These are phyloP conservation scores for Beta lomatogona DNA, from an alignment of 179 eudicot genomes.

Conservation along the genomic window DNA sequence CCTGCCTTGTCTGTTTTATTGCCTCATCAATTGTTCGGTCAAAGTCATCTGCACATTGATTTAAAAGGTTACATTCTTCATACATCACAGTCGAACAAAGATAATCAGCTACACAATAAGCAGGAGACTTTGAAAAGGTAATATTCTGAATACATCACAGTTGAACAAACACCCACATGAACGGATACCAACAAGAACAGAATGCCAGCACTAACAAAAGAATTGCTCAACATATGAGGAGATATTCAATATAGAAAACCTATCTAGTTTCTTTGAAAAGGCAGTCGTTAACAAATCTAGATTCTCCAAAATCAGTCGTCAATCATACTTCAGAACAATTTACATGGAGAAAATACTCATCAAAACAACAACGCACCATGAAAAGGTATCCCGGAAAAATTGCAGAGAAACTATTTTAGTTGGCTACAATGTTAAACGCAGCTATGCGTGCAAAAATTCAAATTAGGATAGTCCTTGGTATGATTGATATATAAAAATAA, in stretches of 20 bases:
- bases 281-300: neutral
- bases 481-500: too few relatives aligned
- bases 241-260: neutral
- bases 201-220: constrained; percentile 4
- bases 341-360: neutral
- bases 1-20: constrained; percentile 57
- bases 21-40: constrained; percentile 82
- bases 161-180: neutral
- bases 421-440: neutral
- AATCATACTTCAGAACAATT: neutral
- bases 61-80: constrained; percentile 10
- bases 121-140: neutral
- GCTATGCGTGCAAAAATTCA: too few relatives aligned
- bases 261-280: neutral
- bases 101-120: neutral
- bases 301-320: neutral
- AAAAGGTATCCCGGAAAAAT: neutral
- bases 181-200: neutral
- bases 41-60: constrained; percentile 64
- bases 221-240: neutral
- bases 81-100: neutral
- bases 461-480: too few relatives aligned
- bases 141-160: too few relatives aligned
- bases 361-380: neutral
- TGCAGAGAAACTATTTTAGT: neutral